Evolutionary conservation across 352 stramenopile species (phyloP).

Genomic region (Globisporangium acanthophoron): DNA sequence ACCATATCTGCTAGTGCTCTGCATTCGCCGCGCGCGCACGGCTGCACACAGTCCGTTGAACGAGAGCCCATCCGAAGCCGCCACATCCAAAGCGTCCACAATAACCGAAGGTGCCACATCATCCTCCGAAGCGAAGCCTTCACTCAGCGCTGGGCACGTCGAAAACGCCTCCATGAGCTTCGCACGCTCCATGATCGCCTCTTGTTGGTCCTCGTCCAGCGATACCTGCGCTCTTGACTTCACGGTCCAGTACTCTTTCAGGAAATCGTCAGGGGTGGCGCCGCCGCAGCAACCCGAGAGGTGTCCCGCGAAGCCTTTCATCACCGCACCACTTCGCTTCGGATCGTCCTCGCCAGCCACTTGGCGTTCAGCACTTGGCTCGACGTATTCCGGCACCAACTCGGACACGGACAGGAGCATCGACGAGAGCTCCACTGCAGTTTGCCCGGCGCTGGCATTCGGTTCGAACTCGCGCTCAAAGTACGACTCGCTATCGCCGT

Average conservation of each 20-base stretch:
- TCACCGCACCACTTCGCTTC: slow-evolving; percentile 25
- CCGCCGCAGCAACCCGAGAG: slow-evolving; percentile 42
- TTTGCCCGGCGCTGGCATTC: slow-evolving; percentile 44
- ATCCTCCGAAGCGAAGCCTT: not conserved
- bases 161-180: slow-evolving; percentile 43
- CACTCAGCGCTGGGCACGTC: slow-evolving; percentile 1
- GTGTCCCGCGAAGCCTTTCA: slow-evolving; percentile 72
- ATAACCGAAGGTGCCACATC: not conserved
- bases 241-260: slow-evolving; percentile 69
- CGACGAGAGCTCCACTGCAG: slow-evolving; percentile 47
- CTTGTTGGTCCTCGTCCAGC: slow-evolving; percentile 16
- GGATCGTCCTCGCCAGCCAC: slow-evolving; percentile 15
- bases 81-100: not conserved
- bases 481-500: slow-evolving; percentile 19
- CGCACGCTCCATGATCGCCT: slow-evolving; percentile 2
- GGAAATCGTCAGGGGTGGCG: slow-evolving; percentile 54
- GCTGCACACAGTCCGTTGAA: slow-evolving; percentile 7
- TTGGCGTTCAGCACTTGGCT: slow-evolving; percentile 14
- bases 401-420: slow-evolving; percentile 38
- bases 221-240: slow-evolving; percentile 37
- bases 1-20: not conserved
- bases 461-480: slow-evolving; percentile 63
- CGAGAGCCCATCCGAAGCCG: slow-evolving; percentile 8
- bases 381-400: slow-evolving; percentile 36
- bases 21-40: not conserved